A percentile compares a stretch with the other conserved stretches of the same genome.
These are phyloP conservation scores for Domatiomyces globalis DNA, from an alignment of 2,329 filamentous ascomycete species.

Conservation along the genomic window DNA sequence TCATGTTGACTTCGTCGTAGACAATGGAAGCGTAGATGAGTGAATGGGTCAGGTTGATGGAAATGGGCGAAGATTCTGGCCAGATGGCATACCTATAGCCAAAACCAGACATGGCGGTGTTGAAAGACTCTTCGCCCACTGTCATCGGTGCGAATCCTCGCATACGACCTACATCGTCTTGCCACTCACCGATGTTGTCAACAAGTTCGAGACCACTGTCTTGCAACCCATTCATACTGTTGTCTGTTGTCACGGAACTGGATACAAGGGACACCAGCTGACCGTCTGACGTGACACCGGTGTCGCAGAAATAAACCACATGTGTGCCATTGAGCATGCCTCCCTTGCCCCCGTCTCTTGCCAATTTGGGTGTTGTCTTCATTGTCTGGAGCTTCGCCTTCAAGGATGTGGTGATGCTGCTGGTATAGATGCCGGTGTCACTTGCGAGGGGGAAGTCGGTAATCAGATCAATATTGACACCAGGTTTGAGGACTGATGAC, in stretches of 20 bases:
- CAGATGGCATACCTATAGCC: constrained; percentile 23
- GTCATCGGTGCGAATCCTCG: constrained; percentile 23
- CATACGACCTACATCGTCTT: constrained; percentile 21
- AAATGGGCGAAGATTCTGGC: constrained; percentile 22
- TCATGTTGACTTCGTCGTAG: constrained; percentile 21
- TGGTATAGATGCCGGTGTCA: constrained; percentile 17
- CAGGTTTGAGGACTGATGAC: constrained; percentile 13
- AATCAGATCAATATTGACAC: constrained; percentile 19
- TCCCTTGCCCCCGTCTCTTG: constrained; percentile 22
- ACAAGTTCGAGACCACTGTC: constrained; percentile 18
- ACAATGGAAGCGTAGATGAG: constrained; percentile 22
- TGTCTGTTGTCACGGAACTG: constrained; percentile 21
- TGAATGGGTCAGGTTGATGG: constrained; percentile 18
- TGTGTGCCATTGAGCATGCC: constrained; percentile 22
- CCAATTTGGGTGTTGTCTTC: constrained; percentile 18
- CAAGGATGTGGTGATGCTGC: constrained; percentile 7
- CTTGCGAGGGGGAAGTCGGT: constrained; percentile 19
- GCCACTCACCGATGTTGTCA: constrained; percentile 22
- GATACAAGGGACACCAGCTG: constrained; percentile 21
- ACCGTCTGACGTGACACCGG: constrained; percentile 12
- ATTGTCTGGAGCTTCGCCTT: constrained; percentile 6
- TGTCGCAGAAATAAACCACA: constrained; percentile 23
- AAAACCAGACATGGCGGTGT: constrained; percentile 20
- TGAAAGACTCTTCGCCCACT: constrained; percentile 21
- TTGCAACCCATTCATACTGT: constrained; percentile 19